Evolutionary conservation across 139 green algal genomes (phyloP).

Genomic region (Marvania coccoides): DNA sequence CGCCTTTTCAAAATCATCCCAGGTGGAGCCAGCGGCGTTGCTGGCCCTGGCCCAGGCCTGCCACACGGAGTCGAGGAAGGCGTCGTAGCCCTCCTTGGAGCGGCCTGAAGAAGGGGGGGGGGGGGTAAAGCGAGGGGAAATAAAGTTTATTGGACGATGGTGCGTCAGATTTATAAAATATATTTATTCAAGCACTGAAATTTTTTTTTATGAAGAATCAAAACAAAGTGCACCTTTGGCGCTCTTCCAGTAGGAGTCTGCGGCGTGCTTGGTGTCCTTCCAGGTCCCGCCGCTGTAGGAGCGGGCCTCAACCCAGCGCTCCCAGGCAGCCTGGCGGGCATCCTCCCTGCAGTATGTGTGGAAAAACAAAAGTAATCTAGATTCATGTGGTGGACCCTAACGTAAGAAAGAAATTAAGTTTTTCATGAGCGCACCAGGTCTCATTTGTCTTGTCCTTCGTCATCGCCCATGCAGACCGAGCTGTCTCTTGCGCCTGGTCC

Average conservation of each 20-base stretch:
- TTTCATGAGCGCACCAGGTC: background rate
- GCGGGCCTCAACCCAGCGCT: slow-evolving; percentile 11
- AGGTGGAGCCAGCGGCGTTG: slow-evolving; percentile 5
- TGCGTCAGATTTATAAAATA: background rate
- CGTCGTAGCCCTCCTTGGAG: slow-evolving; percentile 15
- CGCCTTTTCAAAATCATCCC: slow-evolving; percentile 8
- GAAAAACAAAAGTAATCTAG: background rate
- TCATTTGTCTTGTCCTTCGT: slow-evolving; percentile 17
- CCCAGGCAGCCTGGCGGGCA: slow-evolving; percentile 15
- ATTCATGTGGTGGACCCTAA: background rate
- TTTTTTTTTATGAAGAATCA: background rate
- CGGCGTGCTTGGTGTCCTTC: slow-evolving; percentile 10
- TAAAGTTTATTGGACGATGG: background rate
- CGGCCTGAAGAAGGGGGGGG: too few species aligned
- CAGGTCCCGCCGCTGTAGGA: slow-evolving; percentile 9
- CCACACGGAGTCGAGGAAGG: slow-evolving; percentile 4
- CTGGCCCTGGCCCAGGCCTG: background rate
- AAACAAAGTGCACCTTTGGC: slow-evolving; percentile 9
- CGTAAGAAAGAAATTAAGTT: background rate
- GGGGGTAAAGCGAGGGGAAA: background rate
- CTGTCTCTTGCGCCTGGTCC: slow-evolving; percentile 19
- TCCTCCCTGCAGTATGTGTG: too few species aligned
- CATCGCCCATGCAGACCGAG: background rate
- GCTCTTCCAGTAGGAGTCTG: slow-evolving; percentile 18
- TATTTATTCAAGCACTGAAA: too few species aligned